phyloP scores from a whole-genome alignment of 495 filamentous ascomycete genomes.

The Extremus antarcticus region DNA sequence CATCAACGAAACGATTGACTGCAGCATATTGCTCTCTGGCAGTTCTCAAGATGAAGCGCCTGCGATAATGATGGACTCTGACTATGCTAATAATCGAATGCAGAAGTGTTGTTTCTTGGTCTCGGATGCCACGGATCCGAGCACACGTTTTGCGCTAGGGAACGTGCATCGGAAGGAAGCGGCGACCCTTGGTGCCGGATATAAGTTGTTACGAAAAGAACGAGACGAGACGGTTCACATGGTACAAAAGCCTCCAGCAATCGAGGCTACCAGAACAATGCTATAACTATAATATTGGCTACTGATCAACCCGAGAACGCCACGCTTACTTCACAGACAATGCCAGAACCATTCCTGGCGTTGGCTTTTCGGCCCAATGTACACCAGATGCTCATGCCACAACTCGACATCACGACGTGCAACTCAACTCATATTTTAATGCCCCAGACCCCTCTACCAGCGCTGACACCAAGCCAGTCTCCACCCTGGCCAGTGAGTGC shows the following conservation, averaged over 20 bases:
- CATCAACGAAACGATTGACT: not conserved
- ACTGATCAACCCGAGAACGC: too few relatives aligned
- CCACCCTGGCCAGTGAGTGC: conserved; percentile 59
- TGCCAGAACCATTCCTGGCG: too few relatives aligned
- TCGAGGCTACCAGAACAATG: not conserved
- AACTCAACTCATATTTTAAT: conserved; percentile 41
- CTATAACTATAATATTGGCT: not conserved
- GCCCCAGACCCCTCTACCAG: conserved; percentile 84
- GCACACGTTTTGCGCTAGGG: too few relatives aligned
- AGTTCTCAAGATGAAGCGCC: too few relatives aligned
- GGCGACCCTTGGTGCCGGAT: too few relatives aligned
- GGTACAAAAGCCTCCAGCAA: too few relatives aligned
- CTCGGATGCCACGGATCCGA: too few relatives aligned
- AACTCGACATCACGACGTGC: too few relatives aligned
- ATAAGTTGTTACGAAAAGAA: too few relatives aligned
- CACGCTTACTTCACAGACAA: not conserved
- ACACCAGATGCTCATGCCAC: not conserved
- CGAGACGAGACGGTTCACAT: too few relatives aligned
- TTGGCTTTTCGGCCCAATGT: not conserved
- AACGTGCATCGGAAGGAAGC: not conserved
- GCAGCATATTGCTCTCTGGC: not conserved
- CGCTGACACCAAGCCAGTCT: conserved; percentile 91
- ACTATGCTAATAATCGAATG: too few relatives aligned
- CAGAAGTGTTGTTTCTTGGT: not conserved
- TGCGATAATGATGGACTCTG: too few relatives aligned